Percentiles rank a stretch among this genome's conserved stretches.
phyloP scores from a whole-genome alignment of 495 filamentous ascomycete genomes.

The Alectoria sarmentosa region DNA sequence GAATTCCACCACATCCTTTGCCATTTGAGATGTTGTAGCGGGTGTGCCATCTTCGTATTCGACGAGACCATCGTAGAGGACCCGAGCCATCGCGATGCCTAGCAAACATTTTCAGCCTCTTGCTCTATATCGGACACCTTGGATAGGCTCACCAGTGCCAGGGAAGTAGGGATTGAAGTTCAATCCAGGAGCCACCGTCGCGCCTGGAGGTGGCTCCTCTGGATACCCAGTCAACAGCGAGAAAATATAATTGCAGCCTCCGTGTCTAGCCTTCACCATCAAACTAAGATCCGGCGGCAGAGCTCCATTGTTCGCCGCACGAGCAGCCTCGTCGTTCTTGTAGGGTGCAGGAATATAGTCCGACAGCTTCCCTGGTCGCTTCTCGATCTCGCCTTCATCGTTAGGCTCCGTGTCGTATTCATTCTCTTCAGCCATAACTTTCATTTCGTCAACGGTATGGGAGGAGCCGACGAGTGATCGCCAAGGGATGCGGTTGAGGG shows the following conservation, averaged over 20 bases:
- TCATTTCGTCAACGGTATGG: conserved; percentile 96
- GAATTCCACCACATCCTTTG: conserved; percentile 98
- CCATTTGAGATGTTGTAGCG: conserved; percentile 96
- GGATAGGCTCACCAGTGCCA: conserved; percentile 58
- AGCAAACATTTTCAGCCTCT: conserved; percentile 10
- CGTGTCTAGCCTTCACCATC: conserved; percentile 96
- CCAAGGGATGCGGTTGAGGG: conserved; percentile 88
- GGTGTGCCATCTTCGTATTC: conserved; percentile 98
- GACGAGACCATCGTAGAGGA: conserved; percentile 93
- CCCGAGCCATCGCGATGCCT: conserved; percentile 97
- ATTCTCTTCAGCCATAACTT: conserved; percentile 92
- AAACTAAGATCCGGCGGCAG: conserved; percentile 95
- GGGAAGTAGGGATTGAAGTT: conserved; percentile 99
- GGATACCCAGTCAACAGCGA: conserved; percentile 95
- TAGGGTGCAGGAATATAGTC: conserved; percentile 95
- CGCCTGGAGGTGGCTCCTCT: conserved; percentile 89
- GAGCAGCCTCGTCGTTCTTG: conserved; percentile 97
- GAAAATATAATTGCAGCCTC: conserved; percentile 98
- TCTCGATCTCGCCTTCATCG: conserved; percentile 94
- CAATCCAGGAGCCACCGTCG: conserved; percentile 69
- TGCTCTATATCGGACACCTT: neutral
- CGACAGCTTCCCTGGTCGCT: conserved; percentile 95
- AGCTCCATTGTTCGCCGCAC: conserved; percentile 96
- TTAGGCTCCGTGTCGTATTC: conserved; percentile 99
- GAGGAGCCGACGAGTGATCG: conserved; percentile 82